Evolutionary conservation across 1,139 yeast genomes (phyloP).

Genomic region (Saccharomyces uvarum): DNA sequence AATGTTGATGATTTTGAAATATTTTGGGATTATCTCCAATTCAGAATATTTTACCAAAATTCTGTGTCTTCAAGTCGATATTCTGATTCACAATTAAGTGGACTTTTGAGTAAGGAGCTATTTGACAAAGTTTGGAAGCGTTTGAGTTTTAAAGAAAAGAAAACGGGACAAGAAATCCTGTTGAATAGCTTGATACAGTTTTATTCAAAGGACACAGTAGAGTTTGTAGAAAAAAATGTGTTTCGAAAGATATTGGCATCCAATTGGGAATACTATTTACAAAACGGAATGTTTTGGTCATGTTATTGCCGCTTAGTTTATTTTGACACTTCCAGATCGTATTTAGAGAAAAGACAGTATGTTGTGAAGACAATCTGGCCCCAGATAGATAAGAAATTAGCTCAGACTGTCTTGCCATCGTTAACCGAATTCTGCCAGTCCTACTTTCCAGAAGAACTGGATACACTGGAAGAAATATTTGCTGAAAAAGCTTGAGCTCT

Average conservation of each 20-base stretch:
- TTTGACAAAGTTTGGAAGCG: conserved; percentile 18
- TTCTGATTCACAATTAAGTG: conserved; percentile 5
- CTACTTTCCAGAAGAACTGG: conserved; percentile 29
- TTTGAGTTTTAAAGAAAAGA: conserved; percentile 12
- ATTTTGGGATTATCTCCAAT: conserved; percentile 28
- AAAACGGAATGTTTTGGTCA: conserved; percentile 22
- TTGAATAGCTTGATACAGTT: conserved; percentile 18
- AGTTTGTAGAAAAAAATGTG: conserved; percentile 18
- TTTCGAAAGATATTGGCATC: conserved; percentile 19
- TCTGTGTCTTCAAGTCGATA: conserved; percentile 18
- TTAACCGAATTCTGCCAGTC: conserved; percentile 19
- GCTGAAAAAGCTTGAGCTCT: neutral
- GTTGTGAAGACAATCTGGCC: conserved; percentile 20
- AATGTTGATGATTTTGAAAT: conserved; percentile 22
- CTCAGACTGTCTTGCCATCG: conserved; percentile 4
- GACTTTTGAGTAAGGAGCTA: conserved; percentile 9
- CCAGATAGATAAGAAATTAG: conserved; percentile 11
- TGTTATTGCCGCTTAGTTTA: conserved; percentile 24
- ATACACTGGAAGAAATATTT: conserved; percentile 14
- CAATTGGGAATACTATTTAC: conserved; percentile 15
- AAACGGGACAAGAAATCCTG: conserved; percentile 18
- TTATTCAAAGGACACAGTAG: conserved; percentile 21
- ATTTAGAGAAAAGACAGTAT: conserved; percentile 21
- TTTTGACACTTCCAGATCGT: conserved; percentile 21
- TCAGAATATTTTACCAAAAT: conserved; percentile 16